These are phyloP conservation scores for Pistacia integerrima DNA, from an alignment of 345 rosid species.

Conservation along the genomic window DNA sequence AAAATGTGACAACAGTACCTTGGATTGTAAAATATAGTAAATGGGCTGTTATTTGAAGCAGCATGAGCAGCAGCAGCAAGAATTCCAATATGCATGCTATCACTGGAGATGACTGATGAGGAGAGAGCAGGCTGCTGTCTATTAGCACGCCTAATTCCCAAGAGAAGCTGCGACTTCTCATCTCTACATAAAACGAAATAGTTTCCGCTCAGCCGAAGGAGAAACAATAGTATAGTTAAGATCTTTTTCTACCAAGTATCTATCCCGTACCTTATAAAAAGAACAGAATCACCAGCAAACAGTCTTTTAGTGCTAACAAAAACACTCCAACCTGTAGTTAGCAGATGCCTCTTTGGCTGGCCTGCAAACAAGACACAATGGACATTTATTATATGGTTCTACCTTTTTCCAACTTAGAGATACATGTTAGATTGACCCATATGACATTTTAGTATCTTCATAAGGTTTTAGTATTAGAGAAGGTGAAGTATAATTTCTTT, in stretches of 20 bases:
- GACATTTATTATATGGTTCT: slow-evolving; percentile 6
- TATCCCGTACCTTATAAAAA: slow-evolving; percentile 71
- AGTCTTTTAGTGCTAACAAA: slow-evolving; percentile 94
- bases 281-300: slow-evolving; percentile 92
- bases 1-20: slow-evolving; percentile 48
- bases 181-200: slow-evolving; percentile 55
- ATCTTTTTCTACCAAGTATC: neutral
- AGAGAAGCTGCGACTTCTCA: slow-evolving; percentile 82
- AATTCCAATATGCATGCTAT: slow-evolving; percentile 98
- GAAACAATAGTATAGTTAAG: slow-evolving; percentile 15
- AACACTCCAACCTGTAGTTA: slow-evolving; percentile 97
- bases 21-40: slow-evolving; percentile 91
- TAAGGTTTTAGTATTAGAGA: neutral
- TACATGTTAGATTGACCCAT: slow-evolving; percentile 1
- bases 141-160: slow-evolving; percentile 89
- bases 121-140: slow-evolving; percentile 92
- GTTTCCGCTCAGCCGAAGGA: slow-evolving; percentile 14
- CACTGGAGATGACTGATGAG: slow-evolving; percentile 94
- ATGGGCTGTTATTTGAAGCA: slow-evolving; percentile 88
- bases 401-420: neutral
- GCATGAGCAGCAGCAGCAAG: slow-evolving; percentile 99
- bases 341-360: slow-evolving; percentile 88
- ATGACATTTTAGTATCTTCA: slow-evolving; percentile 2
- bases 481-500: too few relatives aligned
- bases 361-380: slow-evolving; percentile 44